A percentile compares a stretch with the other conserved stretches of the same genome.
Evolutionary conservation across 208 protist genomes (phyloP).

Genomic region (Wallacemonas rigidus): DNA sequence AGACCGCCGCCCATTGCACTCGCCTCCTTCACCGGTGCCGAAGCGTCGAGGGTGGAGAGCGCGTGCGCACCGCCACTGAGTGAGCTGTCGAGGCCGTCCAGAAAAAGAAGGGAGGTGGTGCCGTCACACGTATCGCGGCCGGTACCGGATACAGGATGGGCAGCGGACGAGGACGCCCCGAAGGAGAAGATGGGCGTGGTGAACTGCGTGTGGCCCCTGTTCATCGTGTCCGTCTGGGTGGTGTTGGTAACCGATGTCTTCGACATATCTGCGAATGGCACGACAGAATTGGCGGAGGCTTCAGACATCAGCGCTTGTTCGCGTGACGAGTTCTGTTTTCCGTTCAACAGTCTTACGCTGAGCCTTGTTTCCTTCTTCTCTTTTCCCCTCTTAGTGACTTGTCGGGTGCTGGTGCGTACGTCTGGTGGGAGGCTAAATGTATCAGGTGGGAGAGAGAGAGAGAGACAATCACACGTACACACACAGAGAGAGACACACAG

Average conservation of each 20-base stretch:
- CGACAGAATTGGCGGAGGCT: too few species aligned
- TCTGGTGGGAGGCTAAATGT: too few species aligned
- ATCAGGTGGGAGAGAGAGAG: not conserved
- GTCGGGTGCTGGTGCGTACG: too few species aligned
- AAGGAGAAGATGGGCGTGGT: slow-evolving; percentile 9
- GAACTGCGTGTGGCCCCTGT: not conserved
- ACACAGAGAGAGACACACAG: not conserved
- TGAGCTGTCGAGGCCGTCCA: not conserved
- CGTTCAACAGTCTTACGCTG: too few species aligned
- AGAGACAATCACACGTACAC: not conserved
- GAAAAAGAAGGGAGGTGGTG: not conserved
- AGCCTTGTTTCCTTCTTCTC: too few species aligned
- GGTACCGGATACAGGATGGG: not conserved
- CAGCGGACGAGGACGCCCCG: not conserved
- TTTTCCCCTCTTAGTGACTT: too few species aligned
- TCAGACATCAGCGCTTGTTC: too few species aligned
- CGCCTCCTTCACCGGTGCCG: not conserved
- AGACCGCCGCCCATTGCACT: not conserved
- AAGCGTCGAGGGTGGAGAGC: not conserved
- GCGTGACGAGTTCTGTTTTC: too few species aligned
- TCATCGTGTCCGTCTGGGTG: not conserved
- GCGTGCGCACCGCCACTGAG: not conserved
- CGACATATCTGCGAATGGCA: too few species aligned
- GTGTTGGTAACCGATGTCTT: not conserved
- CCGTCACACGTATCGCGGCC: not conserved